These are phyloP conservation scores for Primulina huaijiensis DNA, from an alignment of 257 asterid species.

Conservation along the genomic window DNA sequence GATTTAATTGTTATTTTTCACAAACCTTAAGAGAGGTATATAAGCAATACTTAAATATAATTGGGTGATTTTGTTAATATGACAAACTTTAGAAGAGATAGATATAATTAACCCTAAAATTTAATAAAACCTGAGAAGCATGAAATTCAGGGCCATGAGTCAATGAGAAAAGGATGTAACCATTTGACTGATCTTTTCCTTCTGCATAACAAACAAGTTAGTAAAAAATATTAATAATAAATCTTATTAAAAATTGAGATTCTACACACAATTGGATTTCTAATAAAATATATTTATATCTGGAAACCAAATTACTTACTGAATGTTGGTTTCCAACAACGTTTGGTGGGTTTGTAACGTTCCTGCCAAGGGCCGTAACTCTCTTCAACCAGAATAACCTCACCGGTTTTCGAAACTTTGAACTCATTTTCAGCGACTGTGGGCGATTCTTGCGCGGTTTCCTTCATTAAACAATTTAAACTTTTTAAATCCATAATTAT, in stretches of 20 bases:
- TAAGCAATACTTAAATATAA: not conserved
- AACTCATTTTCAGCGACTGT: constrained; percentile 25
- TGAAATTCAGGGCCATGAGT: constrained; percentile 54
- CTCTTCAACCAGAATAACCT: constrained; percentile 22
- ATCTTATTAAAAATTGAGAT: not conserved
- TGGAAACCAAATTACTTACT: constrained; percentile 31
- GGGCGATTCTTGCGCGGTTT: constrained; percentile 19
- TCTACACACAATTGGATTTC: no score
- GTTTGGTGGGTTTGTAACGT: constrained; percentile 26
- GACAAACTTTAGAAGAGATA: not conserved
- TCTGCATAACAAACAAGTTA: constrained; percentile 23
- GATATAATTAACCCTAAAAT: not conserved
- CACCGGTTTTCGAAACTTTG: constrained; percentile 33
- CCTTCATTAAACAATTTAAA: constrained; percentile 30
- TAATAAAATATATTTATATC: not conserved
- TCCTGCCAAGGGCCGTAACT: constrained; percentile 33
- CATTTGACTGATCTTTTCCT: constrained; percentile 32
- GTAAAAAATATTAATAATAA: not conserved
- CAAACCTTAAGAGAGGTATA: not conserved
- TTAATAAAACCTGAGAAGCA: constrained; percentile 48
- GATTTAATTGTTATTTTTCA: not conserved
- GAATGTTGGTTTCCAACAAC: constrained; percentile 46
- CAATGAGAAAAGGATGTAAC: constrained; percentile 51
- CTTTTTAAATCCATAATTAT: not conserved
- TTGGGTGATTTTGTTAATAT: not conserved